A percentile compares a stretch with the other conserved stretches of the same genome.
Evolutionary conservation across 2,329 filamentous ascomycete species (phyloP).

Genomic region (Claviceps purpurea): DNA sequence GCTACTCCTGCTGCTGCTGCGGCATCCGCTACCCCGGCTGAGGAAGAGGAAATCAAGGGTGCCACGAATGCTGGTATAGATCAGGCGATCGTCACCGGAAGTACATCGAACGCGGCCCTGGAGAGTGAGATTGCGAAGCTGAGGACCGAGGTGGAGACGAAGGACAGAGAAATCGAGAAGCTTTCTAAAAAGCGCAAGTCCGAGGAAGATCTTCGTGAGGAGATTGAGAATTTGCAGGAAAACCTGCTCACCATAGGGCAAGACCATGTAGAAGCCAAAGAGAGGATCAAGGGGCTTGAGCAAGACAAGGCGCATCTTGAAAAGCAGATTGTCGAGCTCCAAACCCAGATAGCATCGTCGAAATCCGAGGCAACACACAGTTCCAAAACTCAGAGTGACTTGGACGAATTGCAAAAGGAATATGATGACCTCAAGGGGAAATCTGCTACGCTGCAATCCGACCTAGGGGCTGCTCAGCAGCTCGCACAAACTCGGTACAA

Average conservation of each 20-base stretch:
- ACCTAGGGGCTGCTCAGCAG: slow-evolving; percentile 74
- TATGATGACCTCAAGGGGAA: slow-evolving; percentile 58
- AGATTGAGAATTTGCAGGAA: slow-evolving; percentile 73
- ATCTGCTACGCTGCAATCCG: slow-evolving; percentile 58
- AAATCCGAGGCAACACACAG: slow-evolving; percentile 27
- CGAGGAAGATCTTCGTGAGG: slow-evolving; percentile 68
- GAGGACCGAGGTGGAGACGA: slow-evolving; percentile 43
- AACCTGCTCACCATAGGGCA: slow-evolving; percentile 67
- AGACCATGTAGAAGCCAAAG: slow-evolving; percentile 72
- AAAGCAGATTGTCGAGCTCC: slow-evolving; percentile 48
- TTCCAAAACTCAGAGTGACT: slow-evolving; percentile 46
- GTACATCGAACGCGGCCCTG: slow-evolving; percentile 24
- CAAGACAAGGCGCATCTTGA: slow-evolving; percentile 55
- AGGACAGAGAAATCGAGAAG: slow-evolving; percentile 59
- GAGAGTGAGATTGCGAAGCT: slow-evolving; percentile 36
- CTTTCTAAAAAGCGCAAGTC: slow-evolving; percentile 58
- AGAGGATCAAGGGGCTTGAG: slow-evolving; percentile 58
- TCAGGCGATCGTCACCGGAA: neutral
- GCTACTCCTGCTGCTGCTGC: neutral
- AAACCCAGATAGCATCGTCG: slow-evolving; percentile 49
- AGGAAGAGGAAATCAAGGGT: slow-evolving; percentile 19
- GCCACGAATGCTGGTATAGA: neutral
- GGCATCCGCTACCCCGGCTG: slow-evolving; percentile 19
- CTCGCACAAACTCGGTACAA: slow-evolving; percentile 80
- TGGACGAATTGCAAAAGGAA: slow-evolving; percentile 39